phyloP scores from a whole-genome alignment of 75 land plant species.

The Pseudotsuga menziesii region DNA sequence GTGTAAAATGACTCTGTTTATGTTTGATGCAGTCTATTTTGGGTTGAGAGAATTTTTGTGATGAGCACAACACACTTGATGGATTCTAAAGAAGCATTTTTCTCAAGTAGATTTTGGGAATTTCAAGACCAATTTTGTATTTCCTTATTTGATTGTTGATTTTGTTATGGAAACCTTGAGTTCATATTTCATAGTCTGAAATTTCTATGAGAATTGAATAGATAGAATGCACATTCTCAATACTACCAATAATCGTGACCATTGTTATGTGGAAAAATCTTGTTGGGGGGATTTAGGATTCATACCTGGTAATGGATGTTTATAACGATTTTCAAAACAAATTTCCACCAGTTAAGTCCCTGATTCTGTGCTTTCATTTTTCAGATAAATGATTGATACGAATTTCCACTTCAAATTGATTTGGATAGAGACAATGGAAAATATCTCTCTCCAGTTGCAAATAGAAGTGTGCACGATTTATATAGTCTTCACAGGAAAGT shows the following conservation, averaged over 20 bases:
- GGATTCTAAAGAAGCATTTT: background rate
- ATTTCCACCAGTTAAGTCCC: background rate
- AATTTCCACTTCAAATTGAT: conserved; percentile 85
- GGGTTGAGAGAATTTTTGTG: background rate
- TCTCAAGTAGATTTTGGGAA: background rate
- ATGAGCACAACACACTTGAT: no score
- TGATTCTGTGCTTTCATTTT: conserved; percentile 9
- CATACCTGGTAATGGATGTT: background rate
- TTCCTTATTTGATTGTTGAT: background rate
- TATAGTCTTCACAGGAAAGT: conserved; percentile 87
- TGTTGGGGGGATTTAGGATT: background rate
- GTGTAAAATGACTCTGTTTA: background rate
- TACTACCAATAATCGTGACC: background rate
- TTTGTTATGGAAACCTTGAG: background rate
- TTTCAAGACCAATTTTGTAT: background rate
- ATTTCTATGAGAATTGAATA: background rate
- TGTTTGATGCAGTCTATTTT: background rate
- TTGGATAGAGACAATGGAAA: conserved; percentile 87
- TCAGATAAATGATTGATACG: conserved; percentile 98
- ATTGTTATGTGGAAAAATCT: background rate
- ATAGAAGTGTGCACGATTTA: conserved; percentile 81
- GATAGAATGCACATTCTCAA: background rate
- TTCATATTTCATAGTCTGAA: background rate
- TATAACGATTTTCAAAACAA: background rate
- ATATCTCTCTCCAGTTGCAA: conserved; percentile 93